Evolutionary conservation across 1,284 basidiomycete species (phyloP).

Genomic region (Stygiomarasmius scandens): DNA sequence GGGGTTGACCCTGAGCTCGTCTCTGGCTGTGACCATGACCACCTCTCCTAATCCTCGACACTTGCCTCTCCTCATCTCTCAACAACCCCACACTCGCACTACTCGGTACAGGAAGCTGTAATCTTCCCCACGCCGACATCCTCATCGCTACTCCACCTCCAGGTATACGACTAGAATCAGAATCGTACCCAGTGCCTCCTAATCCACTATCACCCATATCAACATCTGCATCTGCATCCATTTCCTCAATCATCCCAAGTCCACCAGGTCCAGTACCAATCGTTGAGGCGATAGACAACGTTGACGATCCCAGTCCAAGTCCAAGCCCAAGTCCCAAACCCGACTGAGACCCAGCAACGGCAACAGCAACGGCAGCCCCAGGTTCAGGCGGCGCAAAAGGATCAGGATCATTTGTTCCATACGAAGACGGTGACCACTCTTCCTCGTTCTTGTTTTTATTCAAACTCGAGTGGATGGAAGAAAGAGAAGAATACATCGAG

Average conservation of each 20-base stretch:
- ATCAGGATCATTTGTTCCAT: constrained; percentile 1
- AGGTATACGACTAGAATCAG: neutral
- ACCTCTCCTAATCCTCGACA: neutral
- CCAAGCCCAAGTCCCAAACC: too few species aligned
- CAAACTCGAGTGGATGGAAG: neutral
- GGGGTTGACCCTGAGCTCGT: too few species aligned
- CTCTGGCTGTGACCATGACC: neutral
- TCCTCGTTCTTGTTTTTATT: neutral
- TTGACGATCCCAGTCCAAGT: neutral
- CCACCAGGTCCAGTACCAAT: too few species aligned
- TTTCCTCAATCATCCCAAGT: neutral
- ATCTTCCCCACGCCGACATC: constrained; percentile 19
- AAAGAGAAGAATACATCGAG: neutral
- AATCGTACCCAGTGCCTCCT: neutral
- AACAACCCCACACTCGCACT: neutral
- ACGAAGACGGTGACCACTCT: neutral
- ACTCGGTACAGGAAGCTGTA: constrained; percentile 14
- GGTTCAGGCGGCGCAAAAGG: constrained; percentile 10
- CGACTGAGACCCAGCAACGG: neutral
- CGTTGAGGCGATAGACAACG: neutral
- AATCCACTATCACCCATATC: neutral
- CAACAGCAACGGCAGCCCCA: constrained; percentile 1
- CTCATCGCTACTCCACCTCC: constrained; percentile 9
- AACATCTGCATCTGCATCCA: neutral
- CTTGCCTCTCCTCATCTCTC: neutral